These are phyloP conservation scores for Aspergillus sp. DNA, from an alignment of 2,329 filamentous ascomycete genomes.

Conservation along the genomic window DNA sequence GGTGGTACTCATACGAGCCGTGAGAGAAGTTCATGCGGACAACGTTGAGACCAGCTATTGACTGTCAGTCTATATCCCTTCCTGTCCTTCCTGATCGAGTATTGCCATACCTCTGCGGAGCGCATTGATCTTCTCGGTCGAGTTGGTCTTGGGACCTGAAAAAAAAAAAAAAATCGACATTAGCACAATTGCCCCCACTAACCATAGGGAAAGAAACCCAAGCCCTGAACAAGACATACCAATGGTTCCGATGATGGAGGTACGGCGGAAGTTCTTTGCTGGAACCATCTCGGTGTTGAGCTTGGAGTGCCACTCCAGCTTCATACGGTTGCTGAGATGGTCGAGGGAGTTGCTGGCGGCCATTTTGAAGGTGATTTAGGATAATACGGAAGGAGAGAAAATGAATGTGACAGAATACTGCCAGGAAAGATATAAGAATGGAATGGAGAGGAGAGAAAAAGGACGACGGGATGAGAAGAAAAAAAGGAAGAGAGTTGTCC, in stretches of 20 bases:
- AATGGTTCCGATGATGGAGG: constrained; percentile 98
- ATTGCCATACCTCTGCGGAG: constrained; percentile 59
- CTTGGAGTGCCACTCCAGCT: constrained; percentile 63
- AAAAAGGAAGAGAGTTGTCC: constrained; percentile 16
- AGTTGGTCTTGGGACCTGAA: constrained; percentile 91
- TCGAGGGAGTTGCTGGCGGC: constrained; percentile 74
- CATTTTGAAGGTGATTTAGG: constrained; percentile 38
- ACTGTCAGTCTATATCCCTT: constrained; percentile 6
- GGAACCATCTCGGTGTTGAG: constrained; percentile 88
- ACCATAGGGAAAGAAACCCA: neutral
- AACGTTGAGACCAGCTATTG: constrained; percentile 78
- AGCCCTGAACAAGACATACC: constrained; percentile 43
- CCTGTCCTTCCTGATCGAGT: neutral
- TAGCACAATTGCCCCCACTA: neutral
- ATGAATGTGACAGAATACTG: constrained; percentile 3
- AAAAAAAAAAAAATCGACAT: constrained; percentile 1
- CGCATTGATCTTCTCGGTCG: constrained; percentile 90
- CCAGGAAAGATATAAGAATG: constrained; percentile 3
- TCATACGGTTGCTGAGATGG: constrained; percentile 72
- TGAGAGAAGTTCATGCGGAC: constrained; percentile 99
- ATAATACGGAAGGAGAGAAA: neutral
- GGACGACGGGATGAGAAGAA: constrained; percentile 4
- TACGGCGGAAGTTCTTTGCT: constrained; percentile 84
- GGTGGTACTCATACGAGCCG: constrained; percentile 90
- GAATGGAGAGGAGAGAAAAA: constrained; percentile 9